phyloP scores from a whole-genome alignment of 2,329 filamentous ascomycete genomes.

The Didymella pomorum region DNA sequence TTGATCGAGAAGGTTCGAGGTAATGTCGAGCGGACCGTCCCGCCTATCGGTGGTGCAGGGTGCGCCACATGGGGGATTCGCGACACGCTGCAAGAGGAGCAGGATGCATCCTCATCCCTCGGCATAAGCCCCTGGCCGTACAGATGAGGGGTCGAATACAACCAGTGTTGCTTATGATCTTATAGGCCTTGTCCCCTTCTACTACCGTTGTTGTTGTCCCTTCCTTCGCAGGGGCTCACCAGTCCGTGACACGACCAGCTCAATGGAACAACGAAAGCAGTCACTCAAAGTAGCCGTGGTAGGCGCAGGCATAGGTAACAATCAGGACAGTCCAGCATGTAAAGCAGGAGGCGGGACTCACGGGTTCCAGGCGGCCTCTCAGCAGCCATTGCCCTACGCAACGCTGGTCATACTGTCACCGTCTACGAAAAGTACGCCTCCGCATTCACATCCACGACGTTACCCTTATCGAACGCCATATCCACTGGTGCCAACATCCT shows the following conservation, averaged over 20 bases:
- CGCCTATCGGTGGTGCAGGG: neutral
- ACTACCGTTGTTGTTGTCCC: neutral
- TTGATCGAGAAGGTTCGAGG: neutral
- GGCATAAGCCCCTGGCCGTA: neutral
- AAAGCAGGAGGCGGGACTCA: neutral
- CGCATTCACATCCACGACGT: constrained; percentile 44
- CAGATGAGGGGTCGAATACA: constrained; percentile 1
- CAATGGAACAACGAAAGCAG: neutral
- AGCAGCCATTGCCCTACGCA: constrained; percentile 60
- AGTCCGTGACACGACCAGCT: neutral
- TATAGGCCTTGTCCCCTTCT: neutral
- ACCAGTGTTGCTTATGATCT: neutral
- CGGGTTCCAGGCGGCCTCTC: constrained; percentile 56
- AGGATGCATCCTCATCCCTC: neutral
- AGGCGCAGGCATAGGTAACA: constrained; percentile 7
- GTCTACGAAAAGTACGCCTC: constrained; percentile 73
- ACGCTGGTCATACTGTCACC: constrained; percentile 63
- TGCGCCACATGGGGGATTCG: neutral
- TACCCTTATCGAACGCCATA: constrained; percentile 10
- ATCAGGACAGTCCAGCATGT: too few relatives aligned
- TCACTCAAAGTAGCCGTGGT: constrained; percentile 5
- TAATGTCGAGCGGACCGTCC: too few relatives aligned
- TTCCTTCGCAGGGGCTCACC: neutral
- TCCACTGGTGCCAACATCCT: constrained; percentile 10
- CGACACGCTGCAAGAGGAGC: neutral